Evolutionary conservation across 208 protist species (phyloP).

Genomic region (Crithidia mellificae): DNA sequence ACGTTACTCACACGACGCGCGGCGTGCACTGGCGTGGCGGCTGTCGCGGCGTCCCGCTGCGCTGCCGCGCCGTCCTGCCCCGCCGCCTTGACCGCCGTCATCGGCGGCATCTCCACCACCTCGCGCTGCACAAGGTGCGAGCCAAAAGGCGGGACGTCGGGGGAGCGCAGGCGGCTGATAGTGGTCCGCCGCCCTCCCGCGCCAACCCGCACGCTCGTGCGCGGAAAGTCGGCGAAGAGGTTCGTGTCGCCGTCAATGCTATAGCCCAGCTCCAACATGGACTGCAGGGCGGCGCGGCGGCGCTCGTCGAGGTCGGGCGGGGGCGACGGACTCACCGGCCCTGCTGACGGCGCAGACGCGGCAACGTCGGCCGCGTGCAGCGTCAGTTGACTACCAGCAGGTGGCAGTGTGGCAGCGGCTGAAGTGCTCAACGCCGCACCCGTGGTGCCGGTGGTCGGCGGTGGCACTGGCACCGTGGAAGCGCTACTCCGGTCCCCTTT

Average conservation of each 20-base stretch:
- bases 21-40: conserved; percentile 8
- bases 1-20: conserved; percentile 14
- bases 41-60: conserved; percentile 5
- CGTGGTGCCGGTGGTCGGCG: no score
- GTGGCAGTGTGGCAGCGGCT: background rate
- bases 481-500: background rate
- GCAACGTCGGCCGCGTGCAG: conserved; percentile 15
- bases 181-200: conserved; percentile 18
- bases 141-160: conserved; percentile 50
- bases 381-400: conserved; percentile 10
- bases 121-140: conserved; percentile 43
- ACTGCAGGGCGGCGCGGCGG: conserved; percentile 19
- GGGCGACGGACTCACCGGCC: background rate
- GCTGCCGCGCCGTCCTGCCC: conserved; percentile 2
- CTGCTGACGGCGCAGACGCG: background rate
- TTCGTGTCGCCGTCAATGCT: conserved; percentile 6
- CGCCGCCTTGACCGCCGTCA: background rate
- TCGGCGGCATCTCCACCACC: conserved; percentile 17
- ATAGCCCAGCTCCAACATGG: conserved; percentile 15
- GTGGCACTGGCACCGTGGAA: background rate
- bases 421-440: background rate
- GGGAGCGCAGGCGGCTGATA: conserved; percentile 59
- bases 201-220: background rate
- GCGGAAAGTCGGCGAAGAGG: conserved; percentile 3
- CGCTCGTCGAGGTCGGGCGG: background rate